Evolutionary conservation across 805 yeast species (phyloP).

Genomic region (Candida pseudoglaebosa): DNA sequence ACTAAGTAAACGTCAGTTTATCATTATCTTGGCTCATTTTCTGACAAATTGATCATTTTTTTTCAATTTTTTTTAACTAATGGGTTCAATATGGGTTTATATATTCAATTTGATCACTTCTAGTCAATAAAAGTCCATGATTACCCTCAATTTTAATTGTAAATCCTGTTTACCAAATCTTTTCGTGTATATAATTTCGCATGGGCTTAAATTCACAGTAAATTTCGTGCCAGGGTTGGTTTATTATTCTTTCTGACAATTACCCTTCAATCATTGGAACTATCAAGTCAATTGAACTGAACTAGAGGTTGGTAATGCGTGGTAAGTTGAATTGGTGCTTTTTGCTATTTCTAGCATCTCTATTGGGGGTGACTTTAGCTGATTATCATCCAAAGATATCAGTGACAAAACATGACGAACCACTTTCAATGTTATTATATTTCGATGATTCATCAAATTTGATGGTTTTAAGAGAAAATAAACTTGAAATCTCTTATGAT

Average conservation of each 20-base stretch:
- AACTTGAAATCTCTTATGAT: constrained; percentile 39
- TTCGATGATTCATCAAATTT: constrained; percentile 56
- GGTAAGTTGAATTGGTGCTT: constrained; percentile 1
- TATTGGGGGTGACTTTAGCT: constrained; percentile 7
- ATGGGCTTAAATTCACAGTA: neutral
- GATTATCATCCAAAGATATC: constrained; percentile 24
- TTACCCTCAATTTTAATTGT: no score
- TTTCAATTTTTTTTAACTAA: no score
- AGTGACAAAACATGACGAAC: constrained; percentile 8
- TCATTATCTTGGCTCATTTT: no score
- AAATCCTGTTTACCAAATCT: neutral
- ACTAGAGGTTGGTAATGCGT: neutral
- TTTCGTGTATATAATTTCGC: constrained; percentile 1
- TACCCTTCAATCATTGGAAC: neutral
- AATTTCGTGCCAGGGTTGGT: neutral
- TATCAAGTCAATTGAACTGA: neutral
- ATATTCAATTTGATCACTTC: no score
- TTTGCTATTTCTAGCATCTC: constrained; percentile 1
- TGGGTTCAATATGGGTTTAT: no score
- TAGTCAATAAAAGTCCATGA: no score
- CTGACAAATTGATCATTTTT: no score
- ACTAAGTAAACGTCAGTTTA: no score
- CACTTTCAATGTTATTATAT: constrained; percentile 23
- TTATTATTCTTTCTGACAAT: neutral
- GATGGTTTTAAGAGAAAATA: constrained; percentile 22